phyloP scores from a whole-genome alignment of 192 early-diverging fungal genomes.

The Coemansia reversa region DNA sequence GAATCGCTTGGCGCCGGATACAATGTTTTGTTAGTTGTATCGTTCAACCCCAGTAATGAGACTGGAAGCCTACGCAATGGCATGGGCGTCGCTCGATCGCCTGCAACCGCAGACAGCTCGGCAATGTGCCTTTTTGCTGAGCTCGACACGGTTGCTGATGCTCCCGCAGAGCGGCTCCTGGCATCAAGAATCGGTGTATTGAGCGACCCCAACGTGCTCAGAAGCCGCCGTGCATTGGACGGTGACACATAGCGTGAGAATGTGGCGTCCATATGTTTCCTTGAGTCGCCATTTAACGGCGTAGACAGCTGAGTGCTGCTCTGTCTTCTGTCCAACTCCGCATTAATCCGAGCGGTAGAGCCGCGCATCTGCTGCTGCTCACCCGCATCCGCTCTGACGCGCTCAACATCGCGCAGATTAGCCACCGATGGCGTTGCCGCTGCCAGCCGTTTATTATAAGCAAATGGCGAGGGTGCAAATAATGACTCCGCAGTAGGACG shows the following conservation, averaged over 20 bases:
- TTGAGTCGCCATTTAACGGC: conserved; percentile 4
- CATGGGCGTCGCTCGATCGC: conserved; percentile 17
- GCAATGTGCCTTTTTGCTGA: not conserved
- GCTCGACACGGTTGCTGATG: not conserved
- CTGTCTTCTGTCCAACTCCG: too few species aligned
- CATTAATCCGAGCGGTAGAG: conserved; percentile 5
- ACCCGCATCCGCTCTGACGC: conserved; percentile 20
- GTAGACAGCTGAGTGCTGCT: conserved; percentile 6
- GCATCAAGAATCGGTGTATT: conserved; percentile 48
- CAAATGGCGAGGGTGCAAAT: conserved; percentile 50
- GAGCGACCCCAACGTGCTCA: conserved; percentile 38
- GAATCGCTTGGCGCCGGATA: conserved; percentile 20
- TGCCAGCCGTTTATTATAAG: conserved; percentile 50
- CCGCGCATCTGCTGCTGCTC: conserved; percentile 15
- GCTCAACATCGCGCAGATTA: conserved; percentile 38
- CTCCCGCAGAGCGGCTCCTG: conserved; percentile 17
- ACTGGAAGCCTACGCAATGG: conserved; percentile 48
- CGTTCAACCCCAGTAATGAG: conserved; percentile 37
- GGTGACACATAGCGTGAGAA: conserved; percentile 25
- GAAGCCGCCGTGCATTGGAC: conserved; percentile 48
- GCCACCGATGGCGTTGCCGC: conserved; percentile 43
- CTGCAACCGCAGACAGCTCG: not conserved
- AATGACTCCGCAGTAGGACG: conserved; percentile 39
- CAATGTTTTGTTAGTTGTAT: conserved; percentile 22
- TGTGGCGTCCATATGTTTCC: not conserved